Base-by-base conservation (phyloP, 768 basidiomycete genomes). In the Aureoboletus auriporus region DNA sequence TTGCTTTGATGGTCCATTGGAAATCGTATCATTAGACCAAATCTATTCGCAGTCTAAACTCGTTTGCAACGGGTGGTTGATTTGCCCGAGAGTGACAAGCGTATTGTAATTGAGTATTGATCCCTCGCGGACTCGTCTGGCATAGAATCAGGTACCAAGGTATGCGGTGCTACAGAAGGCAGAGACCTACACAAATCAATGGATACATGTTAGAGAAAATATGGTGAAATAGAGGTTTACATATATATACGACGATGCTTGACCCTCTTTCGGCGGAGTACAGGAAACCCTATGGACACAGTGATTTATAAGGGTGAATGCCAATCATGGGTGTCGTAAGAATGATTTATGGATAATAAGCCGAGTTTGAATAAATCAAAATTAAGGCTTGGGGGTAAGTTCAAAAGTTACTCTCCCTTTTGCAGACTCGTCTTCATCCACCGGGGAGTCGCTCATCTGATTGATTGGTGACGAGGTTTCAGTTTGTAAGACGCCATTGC, bases 21-120 rank as follows among this genome's bases (percentile, higher is more conserved):
- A 64, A 17, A 74, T 80, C 39, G 56, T 64, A 27, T 65, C 66
- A 39, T 71, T 72, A 23, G 11, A 74, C 73, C 46, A 57, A 59
- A 31, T 59, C 47, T 42, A 57, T 56, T 47, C 33, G 40, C 57
- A 26, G 47, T 60, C 28, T 35, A 23, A 23, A 23, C 20, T 23
- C 4, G 20, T 4, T 62, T 23, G 40, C 65, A 11, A 2, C 34
- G 37, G 14, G 9, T 69, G n/a, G 77, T 80, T 52, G 71, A 72
- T 48, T 38, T 66, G 28, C 47, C 76, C 41, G 73, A 78, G 9
- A 38, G 63, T n/a, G 38, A 59, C 72, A 49, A 43, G 17, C 7
- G 27, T 71, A 33, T 27, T 71, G 20, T 23, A 4, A 23, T 23
- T 23, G 20, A 23, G 4, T 4, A 23, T 23, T 23, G 20, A 23